phyloP scores from a whole-genome alignment of 2,329 filamentous ascomycete genomes.

The Aureobasidium leucospermi region DNA sequence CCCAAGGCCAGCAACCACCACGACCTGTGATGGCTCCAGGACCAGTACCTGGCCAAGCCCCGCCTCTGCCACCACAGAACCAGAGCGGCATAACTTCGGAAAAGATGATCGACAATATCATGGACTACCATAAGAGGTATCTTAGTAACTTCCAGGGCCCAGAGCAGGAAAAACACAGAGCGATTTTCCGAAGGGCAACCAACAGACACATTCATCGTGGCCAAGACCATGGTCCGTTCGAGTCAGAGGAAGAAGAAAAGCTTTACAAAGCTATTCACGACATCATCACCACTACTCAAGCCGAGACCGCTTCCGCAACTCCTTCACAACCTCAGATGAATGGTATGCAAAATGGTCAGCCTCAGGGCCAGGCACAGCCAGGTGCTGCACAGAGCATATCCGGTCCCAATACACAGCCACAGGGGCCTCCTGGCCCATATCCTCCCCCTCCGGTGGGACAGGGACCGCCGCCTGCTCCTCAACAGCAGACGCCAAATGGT shows the following conservation, averaged over 20 bases:
- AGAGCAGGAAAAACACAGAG: slow-evolving; percentile 16
- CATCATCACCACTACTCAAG: slow-evolving; percentile 14
- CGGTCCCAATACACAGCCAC: background rate
- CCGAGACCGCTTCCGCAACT: slow-evolving; percentile 6
- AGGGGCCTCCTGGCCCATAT: background rate
- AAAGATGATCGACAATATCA: slow-evolving; percentile 17
- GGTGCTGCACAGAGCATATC: background rate
- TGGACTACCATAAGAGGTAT: slow-evolving; percentile 17
- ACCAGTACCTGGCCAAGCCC: background rate
- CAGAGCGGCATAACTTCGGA: slow-evolving; percentile 16
- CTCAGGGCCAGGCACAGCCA: background rate
- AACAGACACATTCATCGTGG: slow-evolving; percentile 16
- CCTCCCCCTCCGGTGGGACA: background rate
- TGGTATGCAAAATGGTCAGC: background rate
- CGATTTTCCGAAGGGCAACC: slow-evolving; percentile 16
- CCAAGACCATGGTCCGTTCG: slow-evolving; percentile 15
- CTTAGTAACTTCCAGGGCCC: slow-evolving; percentile 14
- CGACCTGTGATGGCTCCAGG: slow-evolving; percentile 6
- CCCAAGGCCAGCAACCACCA: background rate
- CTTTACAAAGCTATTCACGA: slow-evolving; percentile 15
- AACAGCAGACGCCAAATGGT: background rate
- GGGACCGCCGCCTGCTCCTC: background rate
- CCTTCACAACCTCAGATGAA: background rate
- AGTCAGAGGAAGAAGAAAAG: slow-evolving; percentile 16
- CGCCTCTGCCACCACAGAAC: slow-evolving; percentile 13